phyloP scores from a whole-genome alignment of 176 grass and related monocot genomes.

The Cymbopogon citratus region DNA sequence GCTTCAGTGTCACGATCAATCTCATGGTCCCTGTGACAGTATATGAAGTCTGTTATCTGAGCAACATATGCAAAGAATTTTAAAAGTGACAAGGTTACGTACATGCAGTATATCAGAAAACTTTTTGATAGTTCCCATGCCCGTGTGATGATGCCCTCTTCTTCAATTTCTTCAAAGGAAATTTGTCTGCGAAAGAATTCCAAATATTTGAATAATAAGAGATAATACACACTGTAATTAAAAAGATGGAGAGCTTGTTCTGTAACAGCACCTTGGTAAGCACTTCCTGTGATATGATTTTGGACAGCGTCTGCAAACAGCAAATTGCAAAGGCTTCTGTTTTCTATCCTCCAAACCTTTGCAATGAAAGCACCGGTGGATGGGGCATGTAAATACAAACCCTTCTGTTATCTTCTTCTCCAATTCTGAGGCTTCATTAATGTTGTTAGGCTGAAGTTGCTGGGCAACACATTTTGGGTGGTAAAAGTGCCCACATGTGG shows the following conservation, averaged over 20 bases:
- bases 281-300: slow-evolving; percentile 88
- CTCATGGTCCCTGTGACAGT: slow-evolving; percentile 61
- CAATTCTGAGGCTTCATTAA: slow-evolving; percentile 41
- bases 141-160: slow-evolving; percentile 22
- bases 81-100: slow-evolving; percentile 11
- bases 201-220: slow-evolving; percentile 16
- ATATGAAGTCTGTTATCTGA: slow-evolving; percentile 14
- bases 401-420: slow-evolving; percentile 56
- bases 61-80: slow-evolving; percentile 21
- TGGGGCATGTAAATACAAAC: slow-evolving; percentile 71
- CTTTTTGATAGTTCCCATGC: slow-evolving; percentile 70
- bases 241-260: neutral
- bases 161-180: slow-evolving; percentile 44
- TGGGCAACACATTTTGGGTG: slow-evolving; percentile 79
- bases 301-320: too few relatives aligned
- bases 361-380: slow-evolving; percentile 65
- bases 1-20: slow-evolving; percentile 46
- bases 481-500: slow-evolving; percentile 93
- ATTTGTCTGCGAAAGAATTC: slow-evolving; percentile 39
- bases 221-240: neutral
- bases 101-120: slow-evolving; percentile 79
- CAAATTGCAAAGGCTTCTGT: slow-evolving; percentile 57
- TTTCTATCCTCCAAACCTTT: slow-evolving; percentile 65
- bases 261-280: slow-evolving; percentile 57
- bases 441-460: slow-evolving; percentile 44